Evolutionary conservation across 2,329 filamentous ascomycete genomes (phyloP).

Genomic region (Lachnellula hyalina): DNA sequence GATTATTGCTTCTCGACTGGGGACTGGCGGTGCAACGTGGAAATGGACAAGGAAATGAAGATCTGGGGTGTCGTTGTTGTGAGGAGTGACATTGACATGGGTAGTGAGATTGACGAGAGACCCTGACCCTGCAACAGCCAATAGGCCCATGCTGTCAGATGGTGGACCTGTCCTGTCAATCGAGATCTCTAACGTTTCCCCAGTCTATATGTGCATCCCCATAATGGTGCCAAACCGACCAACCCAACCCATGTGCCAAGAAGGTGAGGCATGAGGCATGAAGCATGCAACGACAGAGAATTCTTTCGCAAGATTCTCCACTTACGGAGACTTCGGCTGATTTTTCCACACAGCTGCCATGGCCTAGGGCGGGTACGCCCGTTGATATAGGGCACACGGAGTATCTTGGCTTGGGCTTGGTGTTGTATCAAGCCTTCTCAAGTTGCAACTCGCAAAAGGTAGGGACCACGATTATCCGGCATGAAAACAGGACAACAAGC

Average conservation of each 20-base stretch:
- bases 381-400: not conserved
- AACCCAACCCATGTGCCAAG: not conserved
- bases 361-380: not conserved
- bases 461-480: too few species aligned
- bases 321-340: not conserved
- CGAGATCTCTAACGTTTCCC: not conserved
- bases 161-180: conserved; percentile 4
- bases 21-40: not conserved
- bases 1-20: not conserved
- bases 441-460: too few species aligned
- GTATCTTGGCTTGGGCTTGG: not conserved
- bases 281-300: not conserved
- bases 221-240: not conserved
- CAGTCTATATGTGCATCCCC: not conserved
- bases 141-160: not conserved
- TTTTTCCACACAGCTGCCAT: not conserved
- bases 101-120: not conserved
- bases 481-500: too few species aligned
- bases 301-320: conserved; percentile 2
- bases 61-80: not conserved
- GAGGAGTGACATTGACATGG: not conserved
- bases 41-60: not conserved
- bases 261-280: not conserved
- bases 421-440: not conserved
- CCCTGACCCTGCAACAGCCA: not conserved